Conservation (phyloP, 163 green algal genomes). For the Volvox carteri region DNA sequence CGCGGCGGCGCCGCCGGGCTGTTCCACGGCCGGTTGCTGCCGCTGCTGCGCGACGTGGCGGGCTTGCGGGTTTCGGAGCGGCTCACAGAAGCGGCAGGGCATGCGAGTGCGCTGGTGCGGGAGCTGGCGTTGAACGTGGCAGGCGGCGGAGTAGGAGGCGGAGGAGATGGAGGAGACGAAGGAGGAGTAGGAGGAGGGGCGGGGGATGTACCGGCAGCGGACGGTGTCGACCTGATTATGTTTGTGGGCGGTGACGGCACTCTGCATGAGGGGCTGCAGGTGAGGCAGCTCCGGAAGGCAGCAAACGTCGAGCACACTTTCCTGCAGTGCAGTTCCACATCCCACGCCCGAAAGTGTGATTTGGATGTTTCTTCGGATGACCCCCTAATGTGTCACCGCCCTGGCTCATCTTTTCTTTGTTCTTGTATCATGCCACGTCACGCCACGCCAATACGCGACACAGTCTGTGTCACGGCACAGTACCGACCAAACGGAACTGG, state of each 20-base stretch:
- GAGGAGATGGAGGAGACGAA: not conserved
- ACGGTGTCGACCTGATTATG: slow-evolving; percentile 33
- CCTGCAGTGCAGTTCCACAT: no score
- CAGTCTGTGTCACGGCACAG: no score
- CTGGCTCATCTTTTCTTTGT: no score
- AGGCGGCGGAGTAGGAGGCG: not conserved
- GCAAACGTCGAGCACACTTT: no score
- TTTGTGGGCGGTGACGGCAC: slow-evolving; percentile 76
- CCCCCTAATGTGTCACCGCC: no score
- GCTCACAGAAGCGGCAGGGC: slow-evolving; percentile 21
- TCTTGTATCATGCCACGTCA: no score
- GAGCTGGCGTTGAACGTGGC: not conserved
- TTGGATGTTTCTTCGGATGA: no score
- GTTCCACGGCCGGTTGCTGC: slow-evolving; percentile 25
- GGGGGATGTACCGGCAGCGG: no score
- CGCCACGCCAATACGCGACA: no score
- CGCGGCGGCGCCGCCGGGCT: not conserved
- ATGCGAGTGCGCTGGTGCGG: slow-evolving; percentile 33
- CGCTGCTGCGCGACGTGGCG: slow-evolving; percentile 71
- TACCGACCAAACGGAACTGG: no score
- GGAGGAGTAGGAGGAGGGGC: not conserved
- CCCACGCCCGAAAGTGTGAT: no score
- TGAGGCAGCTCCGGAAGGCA: not conserved
- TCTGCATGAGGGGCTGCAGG: slow-evolving; percentile 77
- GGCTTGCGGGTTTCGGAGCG: slow-evolving; percentile 68